Conservation (phyloP, 83 land plant genomes). For the Larix sibirica region DNA sequence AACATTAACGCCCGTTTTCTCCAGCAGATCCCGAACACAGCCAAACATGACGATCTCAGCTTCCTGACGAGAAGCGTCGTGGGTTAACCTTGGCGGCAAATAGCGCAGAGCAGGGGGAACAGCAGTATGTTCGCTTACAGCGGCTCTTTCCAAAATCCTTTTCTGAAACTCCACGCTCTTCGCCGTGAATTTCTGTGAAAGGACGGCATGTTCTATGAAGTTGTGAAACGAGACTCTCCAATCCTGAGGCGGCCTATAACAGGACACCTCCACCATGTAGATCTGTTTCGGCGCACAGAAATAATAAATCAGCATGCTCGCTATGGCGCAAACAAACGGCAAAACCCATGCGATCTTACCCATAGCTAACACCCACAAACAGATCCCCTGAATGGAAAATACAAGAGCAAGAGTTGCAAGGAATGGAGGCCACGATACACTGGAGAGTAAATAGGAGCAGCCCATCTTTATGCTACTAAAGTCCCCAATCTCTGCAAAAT, state of each 20-base stretch:
- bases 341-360: not conserved
- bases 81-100: conserved; percentile 28
- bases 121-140: conserved; percentile 17
- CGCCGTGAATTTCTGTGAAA: not conserved
- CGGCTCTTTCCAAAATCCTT: conserved; percentile 21
- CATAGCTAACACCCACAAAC: not conserved
- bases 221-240: conserved; percentile 4
- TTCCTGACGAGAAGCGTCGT: conserved; percentile 44
- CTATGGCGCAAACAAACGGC: not conserved
- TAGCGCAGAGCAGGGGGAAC: conserved; percentile 17
- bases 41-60: conserved; percentile 34
- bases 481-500: not conserved
- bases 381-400: not conserved
- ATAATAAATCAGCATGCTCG: not conserved
- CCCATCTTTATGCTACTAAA: not conserved
- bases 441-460: not conserved
- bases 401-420: not conserved
- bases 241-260: not conserved
- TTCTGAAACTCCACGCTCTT: conserved; percentile 24
- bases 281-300: not conserved
- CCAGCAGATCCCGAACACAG: conserved; percentile 17
- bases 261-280: conserved; percentile 3
- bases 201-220: not conserved
- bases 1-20: not conserved
- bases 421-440: not conserved